Evolutionary conservation across 331 rosid species (phyloP).

Genomic region (Stylosanthes scabra): DNA sequence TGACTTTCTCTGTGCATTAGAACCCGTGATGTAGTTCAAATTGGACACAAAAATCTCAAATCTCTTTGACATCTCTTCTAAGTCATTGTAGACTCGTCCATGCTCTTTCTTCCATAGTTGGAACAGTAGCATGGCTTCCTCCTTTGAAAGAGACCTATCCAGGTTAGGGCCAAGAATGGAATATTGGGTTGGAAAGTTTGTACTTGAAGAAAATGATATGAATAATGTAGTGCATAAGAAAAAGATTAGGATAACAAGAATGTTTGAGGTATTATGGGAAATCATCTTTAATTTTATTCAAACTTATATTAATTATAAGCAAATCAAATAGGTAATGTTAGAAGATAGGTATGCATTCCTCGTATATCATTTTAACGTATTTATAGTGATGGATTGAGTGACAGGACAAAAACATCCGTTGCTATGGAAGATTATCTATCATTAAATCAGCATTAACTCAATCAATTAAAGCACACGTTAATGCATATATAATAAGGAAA

Average conservation of each 20-base stretch:
- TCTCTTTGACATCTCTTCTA: conserved; percentile 49
- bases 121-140: conserved; percentile 31
- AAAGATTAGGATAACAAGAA: background rate
- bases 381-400: background rate
- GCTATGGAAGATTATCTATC: no score
- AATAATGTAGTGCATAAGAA: background rate
- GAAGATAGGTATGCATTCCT: background rate
- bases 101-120: conserved; percentile 56
- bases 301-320: conserved; percentile 3
- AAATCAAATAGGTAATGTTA: background rate
- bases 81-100: conserved; percentile 46
- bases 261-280: background rate
- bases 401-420: no score
- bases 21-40: conserved; percentile 47
- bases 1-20: conserved; percentile 47
- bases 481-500: no score
- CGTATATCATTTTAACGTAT: background rate
- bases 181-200: conserved; percentile 9
- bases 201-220: conserved; percentile 20
- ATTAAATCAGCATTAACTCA: no score
- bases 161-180: conserved; percentile 25
- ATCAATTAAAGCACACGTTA: no score
- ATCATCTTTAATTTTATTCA: background rate
- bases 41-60: conserved; percentile 56
- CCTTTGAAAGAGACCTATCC: conserved; percentile 20